Evolutionary conservation across 148 eudicot genomes (phyloP).

Genomic region (Vaccinium corymbosum): DNA sequence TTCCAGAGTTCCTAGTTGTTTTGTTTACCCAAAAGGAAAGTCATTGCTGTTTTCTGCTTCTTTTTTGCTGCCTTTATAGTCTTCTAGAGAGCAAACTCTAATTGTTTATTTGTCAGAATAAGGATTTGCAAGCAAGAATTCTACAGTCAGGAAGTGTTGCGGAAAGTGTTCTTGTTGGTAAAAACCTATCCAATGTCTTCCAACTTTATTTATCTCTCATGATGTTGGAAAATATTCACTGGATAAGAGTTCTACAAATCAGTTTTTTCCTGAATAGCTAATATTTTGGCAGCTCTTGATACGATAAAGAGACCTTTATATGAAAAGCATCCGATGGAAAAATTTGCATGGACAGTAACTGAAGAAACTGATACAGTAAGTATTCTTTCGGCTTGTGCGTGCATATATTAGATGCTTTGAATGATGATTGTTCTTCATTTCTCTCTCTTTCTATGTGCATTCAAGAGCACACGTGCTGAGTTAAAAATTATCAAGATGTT

Average conservation of each 20-base stretch:
- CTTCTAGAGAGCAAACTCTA: constrained; percentile 15
- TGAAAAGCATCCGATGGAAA: constrained; percentile 83
- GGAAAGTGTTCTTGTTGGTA: constrained; percentile 67
- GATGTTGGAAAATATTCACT: constrained; percentile 12
- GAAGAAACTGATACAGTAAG: constrained; percentile 82
- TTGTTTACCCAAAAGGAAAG: too few species aligned
- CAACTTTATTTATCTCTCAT: background rate
- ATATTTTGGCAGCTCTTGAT: constrained; percentile 54
- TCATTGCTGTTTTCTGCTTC: background rate
- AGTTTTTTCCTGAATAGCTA: constrained; percentile 13
- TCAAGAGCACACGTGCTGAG: background rate
- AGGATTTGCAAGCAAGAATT: constrained; percentile 56
- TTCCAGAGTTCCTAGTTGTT: too few species aligned
- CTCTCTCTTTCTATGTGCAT: background rate
- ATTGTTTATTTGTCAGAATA: constrained; percentile 49
- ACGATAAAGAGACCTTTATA: constrained; percentile 77
- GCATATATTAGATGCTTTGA: background rate
- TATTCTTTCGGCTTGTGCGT: constrained; percentile 9
- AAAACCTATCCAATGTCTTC: constrained; percentile 6
- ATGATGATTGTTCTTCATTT: background rate
- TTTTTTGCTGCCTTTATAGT: background rate
- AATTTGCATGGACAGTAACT: constrained; percentile 85
- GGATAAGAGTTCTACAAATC: background rate
- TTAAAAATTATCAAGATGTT: background rate
- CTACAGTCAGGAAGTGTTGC: constrained; percentile 62